Evolutionary conservation across 1,284 basidiomycete genomes (phyloP).

Genomic region (Leccinum subrobustum): DNA sequence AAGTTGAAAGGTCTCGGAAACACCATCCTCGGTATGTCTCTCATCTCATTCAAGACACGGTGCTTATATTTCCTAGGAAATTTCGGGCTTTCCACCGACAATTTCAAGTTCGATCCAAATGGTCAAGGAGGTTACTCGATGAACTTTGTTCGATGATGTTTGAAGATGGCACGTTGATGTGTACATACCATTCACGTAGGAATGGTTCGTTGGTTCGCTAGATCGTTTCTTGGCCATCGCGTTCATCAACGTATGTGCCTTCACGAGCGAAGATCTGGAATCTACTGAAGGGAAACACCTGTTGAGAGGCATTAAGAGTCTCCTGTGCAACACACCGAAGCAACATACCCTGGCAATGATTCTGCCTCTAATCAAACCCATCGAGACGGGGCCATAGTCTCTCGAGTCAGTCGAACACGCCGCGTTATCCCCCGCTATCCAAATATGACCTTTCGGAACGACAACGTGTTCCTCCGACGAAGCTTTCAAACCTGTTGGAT

Average conservation of each 20-base stretch:
- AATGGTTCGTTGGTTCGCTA: conserved; percentile 3
- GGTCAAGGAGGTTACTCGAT: conserved; percentile 93
- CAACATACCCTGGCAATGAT: conserved; percentile 71
- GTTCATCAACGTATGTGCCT: conserved; percentile 45
- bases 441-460: conserved; percentile 84
- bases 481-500: conserved; percentile 67
- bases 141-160: conserved; percentile 65
- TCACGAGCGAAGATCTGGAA: conserved; percentile 50
- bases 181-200: conserved; percentile 1
- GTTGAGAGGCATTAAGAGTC: conserved; percentile 2
- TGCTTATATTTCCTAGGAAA: conserved; percentile 48
- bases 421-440: conserved; percentile 92
- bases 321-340: conserved; percentile 1
- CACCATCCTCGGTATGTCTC: conserved; percentile 73
- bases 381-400: conserved; percentile 87
- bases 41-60: neutral
- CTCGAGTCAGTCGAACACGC: conserved; percentile 85
- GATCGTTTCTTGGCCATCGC: conserved; percentile 2
- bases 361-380: conserved; percentile 78
- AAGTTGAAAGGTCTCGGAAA: conserved; percentile 95
- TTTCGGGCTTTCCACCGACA: conserved; percentile 88
- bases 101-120: conserved; percentile 93
- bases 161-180: neutral
- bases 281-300: conserved; percentile 56
- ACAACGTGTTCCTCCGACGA: conserved; percentile 68